Base-by-base conservation (phyloP, 768 basidiomycete genomes). In the Trametes cingulata region DNA sequence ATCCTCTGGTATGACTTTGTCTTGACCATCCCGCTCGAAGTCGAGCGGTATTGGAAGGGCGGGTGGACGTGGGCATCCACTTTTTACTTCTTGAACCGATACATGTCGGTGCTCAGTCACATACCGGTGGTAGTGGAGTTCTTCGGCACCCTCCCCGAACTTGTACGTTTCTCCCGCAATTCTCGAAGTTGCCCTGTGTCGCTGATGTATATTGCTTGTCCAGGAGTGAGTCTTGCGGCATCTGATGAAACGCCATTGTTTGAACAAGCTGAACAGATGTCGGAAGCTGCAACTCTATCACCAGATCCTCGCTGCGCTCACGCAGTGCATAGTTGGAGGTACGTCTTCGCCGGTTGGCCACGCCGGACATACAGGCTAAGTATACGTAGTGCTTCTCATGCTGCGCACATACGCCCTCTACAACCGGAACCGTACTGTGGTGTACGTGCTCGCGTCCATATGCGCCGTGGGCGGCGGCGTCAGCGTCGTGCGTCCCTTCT, bases 51-150 rank as follows among this genome's bases (percentile, higher is more conserved):
- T 9, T 57, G 56, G 56, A 40, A 12, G n/a, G 39, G 56, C 37
- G 45, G 37, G 17, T 27, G 36, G n/a, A 49, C 56, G 2, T 57
- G 47, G 56, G 45, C 56, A 13, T 57, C 56, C 8, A 40, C 35
- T 12, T 42, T 57, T 25, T 57, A 49, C 47, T 57, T 57, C 56
- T 39, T 57, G 22, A 57, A 57, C 27, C 46, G 56, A 39, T 57
- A 57, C 47, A 39, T 50, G 39, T 50, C 56, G n/a, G 47, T 57
- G n/a, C 10, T 57, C 15, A 49, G 56, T 39, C 56, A 57, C 47
- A 49, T 57, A 12, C 56, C 56, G 12, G 56, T 57, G 7, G 45
- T 50, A 6, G 47, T 57, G 25, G 56, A 57, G 27, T 57, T 57
- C 46, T 57, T 57, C 39, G 47, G 24, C 0, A 15, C 29, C 2